Evolutionary conservation across 2,329 filamentous ascomycete genomes (phyloP), one percentile per base, ranked within the genome.

Genomic region (Phyllosticta paracitricarpa): DNA sequence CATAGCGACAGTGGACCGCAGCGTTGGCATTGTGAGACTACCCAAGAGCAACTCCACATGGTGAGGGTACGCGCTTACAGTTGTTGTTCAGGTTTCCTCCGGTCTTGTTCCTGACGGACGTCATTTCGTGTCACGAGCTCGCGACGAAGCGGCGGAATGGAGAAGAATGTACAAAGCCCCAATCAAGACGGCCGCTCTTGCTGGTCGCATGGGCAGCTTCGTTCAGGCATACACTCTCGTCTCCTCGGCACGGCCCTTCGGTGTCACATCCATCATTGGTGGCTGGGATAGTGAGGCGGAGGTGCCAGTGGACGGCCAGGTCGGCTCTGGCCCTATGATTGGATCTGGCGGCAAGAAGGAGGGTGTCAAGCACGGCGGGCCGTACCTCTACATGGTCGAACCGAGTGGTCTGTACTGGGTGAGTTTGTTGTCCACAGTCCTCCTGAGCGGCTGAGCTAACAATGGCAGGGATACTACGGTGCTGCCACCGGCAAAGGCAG

Each of bases 351-450:
- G 93, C 71, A 96, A 94, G 79, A 82, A 86, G 53, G 77, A 84
- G 63, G 79, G 85, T 70, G 86, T 85, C 70, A 88, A 85, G 75
- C 86, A 91, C 73, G 94, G 94, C 68, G 94, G 93, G 1, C 94
- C 94, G 24, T 92, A 87, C 65, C 84, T 99, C 64, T 99, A 97
- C 83, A 99, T 99, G 94, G 93, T 99, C 68, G 94, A 99, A 81
- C 94, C 94, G 52, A 96, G 91, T 71, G 94, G 94, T 61, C 79
- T 93, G 67, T 97, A 96, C 82, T 99, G 94, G 94, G 83, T 85
- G 79, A 59, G 77, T 66, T 33, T 26, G 14, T 55, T n/a, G 1
- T n/a, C 14, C 2, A n/a, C 40, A 7, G 6, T 17, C 6, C 40
- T 48, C 2, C 14, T 17, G 25, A 35, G 6, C 25, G 57, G 51